These are phyloP conservation scores for Wickerhamiella kazuoi DNA, from an alignment of 805 yeast species.

Conservation along the genomic window DNA sequence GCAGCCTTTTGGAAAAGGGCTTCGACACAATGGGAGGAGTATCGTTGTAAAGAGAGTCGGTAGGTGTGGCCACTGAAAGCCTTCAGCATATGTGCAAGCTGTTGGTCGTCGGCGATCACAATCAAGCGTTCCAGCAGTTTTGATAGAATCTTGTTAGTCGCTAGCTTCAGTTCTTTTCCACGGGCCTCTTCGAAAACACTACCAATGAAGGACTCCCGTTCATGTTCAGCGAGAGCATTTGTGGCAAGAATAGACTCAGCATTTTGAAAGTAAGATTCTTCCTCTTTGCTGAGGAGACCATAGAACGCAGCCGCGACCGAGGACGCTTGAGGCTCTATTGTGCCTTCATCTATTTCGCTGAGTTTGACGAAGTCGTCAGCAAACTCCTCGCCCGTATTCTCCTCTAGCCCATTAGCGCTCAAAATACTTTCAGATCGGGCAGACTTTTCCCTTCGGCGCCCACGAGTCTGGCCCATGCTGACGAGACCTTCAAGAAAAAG, in stretches of 20 bases:
- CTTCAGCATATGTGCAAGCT: constrained; percentile 45
- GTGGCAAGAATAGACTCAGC: constrained; percentile 76
- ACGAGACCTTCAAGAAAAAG: too few species aligned
- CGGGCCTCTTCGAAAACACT: constrained; percentile 71
- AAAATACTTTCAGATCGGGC: too few species aligned
- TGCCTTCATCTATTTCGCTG: too few species aligned
- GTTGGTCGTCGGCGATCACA: constrained; percentile 43
- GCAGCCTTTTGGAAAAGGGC: constrained; percentile 65
- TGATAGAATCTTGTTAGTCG: constrained; percentile 88
- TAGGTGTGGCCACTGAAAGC: constrained; percentile 59
- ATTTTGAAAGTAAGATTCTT: constrained; percentile 78
- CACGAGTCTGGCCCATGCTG: too few species aligned
- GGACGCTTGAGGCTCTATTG: too few species aligned
- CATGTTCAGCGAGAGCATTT: constrained; percentile 65
- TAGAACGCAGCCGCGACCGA: constrained; percentile 47
- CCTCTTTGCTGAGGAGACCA: constrained; percentile 72
- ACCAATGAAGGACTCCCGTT: constrained; percentile 48
- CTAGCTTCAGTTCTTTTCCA: constrained; percentile 82
- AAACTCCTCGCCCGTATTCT: too few species aligned
- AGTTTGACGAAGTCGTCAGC: too few species aligned
- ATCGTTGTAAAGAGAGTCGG: constrained; percentile 69
- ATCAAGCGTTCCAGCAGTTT: constrained; percentile 77
- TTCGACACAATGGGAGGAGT: constrained; percentile 85
- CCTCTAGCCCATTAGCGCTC: too few species aligned
- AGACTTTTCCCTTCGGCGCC: too few species aligned